Evolutionary conservation across 352 stramenopile species (phyloP), one percentile per base, ranked within the genome.

Genomic region (Phytophthora meadii): DNA sequence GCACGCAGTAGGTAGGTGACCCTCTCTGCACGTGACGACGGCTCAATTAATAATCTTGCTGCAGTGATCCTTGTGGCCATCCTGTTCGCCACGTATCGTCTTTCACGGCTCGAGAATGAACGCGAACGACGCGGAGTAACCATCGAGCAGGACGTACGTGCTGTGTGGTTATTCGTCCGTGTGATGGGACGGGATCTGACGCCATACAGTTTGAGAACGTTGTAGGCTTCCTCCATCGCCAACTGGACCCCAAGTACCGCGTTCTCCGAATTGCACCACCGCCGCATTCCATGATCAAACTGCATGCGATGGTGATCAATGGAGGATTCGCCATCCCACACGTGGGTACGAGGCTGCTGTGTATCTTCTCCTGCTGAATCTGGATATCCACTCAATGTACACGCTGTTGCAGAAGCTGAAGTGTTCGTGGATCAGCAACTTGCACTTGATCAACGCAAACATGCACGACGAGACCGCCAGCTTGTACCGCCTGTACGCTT

Each of bases 41-140:
- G 4, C 30, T 58, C 24, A 41, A 39, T n/a, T 25, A 41, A 37
- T 24, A 14, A 36, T 9, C n/a, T 25, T 55, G 14, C 54, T 45
- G n/a, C 27, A 93, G 84, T 90, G 59, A 71, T 91, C 44, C 8
- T 87, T 22, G 55, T 90, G 27, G 84, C 82, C 11, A 65, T 91
- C 51, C 50, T 88, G 40, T 64, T 87, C 15, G 79, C 82, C 24
- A 77, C 80, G 36, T 91, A 87, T 53, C 82, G 86, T 14, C 76
- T 93, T 39, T 77, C 72, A 17, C 71, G 69, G 34, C 70, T 93
- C 36, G 81, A 90, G 68, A 46, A 69, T 34, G 72, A 82, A 24
- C 78, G 82, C 40, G 57, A 59, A 25, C 64, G 59, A 15, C 66
- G 57, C 25, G 58, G 59, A 27, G 52, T 44, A 25, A 56, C 52